Evolutionary conservation across 306 rosid species (phyloP).

Genomic region (Acmispon strigosus): DNA sequence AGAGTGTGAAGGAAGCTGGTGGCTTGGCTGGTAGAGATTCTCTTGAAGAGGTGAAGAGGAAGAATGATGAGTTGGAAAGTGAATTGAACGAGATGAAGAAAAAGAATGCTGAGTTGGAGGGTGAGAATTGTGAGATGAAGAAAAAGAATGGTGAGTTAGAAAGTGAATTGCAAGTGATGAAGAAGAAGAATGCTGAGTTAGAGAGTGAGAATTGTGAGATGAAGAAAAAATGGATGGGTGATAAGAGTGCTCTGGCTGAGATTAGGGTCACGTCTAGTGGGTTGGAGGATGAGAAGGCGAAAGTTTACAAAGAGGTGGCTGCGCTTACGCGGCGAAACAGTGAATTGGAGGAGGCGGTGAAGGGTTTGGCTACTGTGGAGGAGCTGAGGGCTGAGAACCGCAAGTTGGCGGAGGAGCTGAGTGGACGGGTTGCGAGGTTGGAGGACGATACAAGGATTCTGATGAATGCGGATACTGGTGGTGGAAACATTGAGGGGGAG

Average conservation of each 20-base stretch:
- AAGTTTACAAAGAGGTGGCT: neutral
- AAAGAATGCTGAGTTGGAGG: neutral
- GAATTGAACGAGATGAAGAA: no score
- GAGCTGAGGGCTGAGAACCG: neutral
- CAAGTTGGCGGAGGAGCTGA: neutral
- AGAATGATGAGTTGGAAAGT: no score
- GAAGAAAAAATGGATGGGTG: no score
- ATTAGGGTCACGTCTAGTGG: no score
- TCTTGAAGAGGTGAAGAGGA: no score
- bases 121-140: neutral
- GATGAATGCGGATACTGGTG: neutral
- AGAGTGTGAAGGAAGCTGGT: neutral
- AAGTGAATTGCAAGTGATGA: no score
- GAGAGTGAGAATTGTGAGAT: neutral
- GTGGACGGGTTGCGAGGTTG: neutral
- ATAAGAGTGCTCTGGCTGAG: neutral
- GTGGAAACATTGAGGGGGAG: neutral
- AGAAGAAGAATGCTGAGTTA: neutral
- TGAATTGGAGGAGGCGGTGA: neutral
- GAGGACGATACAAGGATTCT: neutral
- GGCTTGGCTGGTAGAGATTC: no score
- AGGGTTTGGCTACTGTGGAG: neutral
- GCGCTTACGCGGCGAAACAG: neutral
- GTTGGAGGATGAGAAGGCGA: neutral
- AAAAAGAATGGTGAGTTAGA: no score